These are phyloP conservation scores for Syncephalastrum sp. DNA, from an alignment of 371 early-diverging fungal species.

Conservation along the genomic window DNA sequence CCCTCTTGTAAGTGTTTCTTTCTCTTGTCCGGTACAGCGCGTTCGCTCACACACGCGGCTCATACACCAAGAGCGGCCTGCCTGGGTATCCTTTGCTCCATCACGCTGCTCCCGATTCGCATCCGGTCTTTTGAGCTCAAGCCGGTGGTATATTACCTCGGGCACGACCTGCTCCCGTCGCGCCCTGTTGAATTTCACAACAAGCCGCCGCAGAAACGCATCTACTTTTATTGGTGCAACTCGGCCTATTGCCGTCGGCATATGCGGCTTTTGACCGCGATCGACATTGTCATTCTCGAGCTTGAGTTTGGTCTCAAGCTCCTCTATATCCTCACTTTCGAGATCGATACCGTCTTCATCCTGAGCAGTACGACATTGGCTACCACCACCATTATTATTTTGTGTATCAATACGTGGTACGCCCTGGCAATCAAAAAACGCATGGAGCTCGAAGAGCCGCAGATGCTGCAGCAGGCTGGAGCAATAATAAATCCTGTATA, in stretches of 20 bases:
- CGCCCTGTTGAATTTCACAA: slow-evolving; percentile 19
- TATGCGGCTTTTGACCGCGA: slow-evolving; percentile 33
- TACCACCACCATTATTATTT: neutral
- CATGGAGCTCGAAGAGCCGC: no score
- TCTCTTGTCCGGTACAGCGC: no score
- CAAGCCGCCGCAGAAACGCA: slow-evolving; percentile 22
- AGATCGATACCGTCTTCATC: slow-evolving; percentile 37
- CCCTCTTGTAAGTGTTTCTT: slow-evolving; percentile 34
- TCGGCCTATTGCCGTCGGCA: slow-evolving; percentile 30
- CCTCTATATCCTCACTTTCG: slow-evolving; percentile 39
- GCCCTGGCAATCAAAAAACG: neutral
- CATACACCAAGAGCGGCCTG: slow-evolving; percentile 24
- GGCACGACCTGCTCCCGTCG: slow-evolving; percentile 32
- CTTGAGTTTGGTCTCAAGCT: slow-evolving; percentile 43
- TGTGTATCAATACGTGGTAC: neutral
- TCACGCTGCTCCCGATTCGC: slow-evolving; percentile 35
- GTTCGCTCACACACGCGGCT: neutral
- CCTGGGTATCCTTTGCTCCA: slow-evolving; percentile 27
- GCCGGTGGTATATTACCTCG: slow-evolving; percentile 41
- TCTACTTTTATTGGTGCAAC: slow-evolving; percentile 34
- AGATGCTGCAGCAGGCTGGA: no score
- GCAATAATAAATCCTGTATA: neutral
- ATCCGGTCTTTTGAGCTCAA: slow-evolving; percentile 35
- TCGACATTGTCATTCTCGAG: slow-evolving; percentile 34
- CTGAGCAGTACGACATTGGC: slow-evolving; percentile 32